Evolutionary conservation across 148 eudicot species (phyloP).

Genomic region (Euryodendron excelsum): DNA sequence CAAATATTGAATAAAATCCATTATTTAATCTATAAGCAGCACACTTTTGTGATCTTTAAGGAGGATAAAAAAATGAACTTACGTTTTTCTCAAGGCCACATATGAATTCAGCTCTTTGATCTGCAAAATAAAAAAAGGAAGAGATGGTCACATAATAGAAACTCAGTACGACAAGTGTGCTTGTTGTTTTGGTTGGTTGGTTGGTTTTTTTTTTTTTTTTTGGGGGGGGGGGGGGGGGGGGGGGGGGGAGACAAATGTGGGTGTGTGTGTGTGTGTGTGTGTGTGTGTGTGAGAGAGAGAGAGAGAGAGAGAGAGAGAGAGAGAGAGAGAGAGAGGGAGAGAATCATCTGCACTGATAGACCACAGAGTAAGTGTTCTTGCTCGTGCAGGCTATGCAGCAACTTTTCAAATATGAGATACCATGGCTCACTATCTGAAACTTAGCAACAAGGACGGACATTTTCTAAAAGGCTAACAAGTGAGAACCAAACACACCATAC

Average conservation of each 20-base stretch:
- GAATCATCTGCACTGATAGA: no score
- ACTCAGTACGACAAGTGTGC: neutral
- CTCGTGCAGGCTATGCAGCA: no score
- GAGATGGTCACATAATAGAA: neutral
- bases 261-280: no score
- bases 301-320: no score
- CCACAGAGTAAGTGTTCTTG: no score
- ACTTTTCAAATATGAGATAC: neutral
- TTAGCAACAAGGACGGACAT: neutral
- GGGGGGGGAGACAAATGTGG: no score
- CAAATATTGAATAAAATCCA: no score
- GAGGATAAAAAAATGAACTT: slow-evolving; percentile 32
- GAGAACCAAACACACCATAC: neutral
- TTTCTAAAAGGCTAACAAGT: neutral
- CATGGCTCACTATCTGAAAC: neutral
- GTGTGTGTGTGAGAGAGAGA: no score
- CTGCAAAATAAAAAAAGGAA: slow-evolving; percentile 46
- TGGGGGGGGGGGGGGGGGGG: neutral
- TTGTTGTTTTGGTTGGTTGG: no score
- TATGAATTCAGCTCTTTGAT: slow-evolving; percentile 93
- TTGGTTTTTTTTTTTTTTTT: no score
- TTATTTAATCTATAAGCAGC: neutral
- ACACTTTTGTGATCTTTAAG: neutral
- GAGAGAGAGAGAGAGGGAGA: no score
- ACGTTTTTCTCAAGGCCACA: slow-evolving; percentile 93